Evolutionary conservation across 2,329 filamentous ascomycete genomes (phyloP).

Genomic region (Macrophomina tecta): DNA sequence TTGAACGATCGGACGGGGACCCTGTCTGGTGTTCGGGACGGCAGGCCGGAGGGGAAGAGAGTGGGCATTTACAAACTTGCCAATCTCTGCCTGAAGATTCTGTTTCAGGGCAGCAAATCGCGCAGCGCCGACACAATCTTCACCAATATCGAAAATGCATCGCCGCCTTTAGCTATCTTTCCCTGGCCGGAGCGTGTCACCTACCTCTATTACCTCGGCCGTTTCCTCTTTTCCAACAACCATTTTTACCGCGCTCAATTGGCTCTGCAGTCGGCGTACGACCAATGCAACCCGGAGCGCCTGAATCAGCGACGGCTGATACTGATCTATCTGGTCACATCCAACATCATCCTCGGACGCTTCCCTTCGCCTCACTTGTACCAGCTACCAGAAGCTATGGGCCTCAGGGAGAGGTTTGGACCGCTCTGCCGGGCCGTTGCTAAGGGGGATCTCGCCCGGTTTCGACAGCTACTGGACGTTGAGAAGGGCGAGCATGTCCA

Average conservation of each 20-base stretch:
- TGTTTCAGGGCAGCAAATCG: constrained; percentile 87
- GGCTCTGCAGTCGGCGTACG: constrained; percentile 79
- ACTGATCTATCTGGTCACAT: constrained; percentile 80
- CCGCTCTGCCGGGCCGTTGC: constrained; percentile 76
- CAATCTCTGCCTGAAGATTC: constrained; percentile 85
- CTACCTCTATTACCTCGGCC: constrained; percentile 92
- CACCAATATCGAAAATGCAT: constrained; percentile 82
- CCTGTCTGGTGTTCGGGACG: constrained; percentile 60
- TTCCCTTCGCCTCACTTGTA: constrained; percentile 75
- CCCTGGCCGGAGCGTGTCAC: constrained; percentile 87
- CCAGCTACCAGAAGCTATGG: constrained; percentile 70
- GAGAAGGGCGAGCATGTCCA: constrained; percentile 33
- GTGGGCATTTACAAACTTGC: constrained; percentile 89
- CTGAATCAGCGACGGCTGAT: constrained; percentile 76
- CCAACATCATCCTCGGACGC: constrained; percentile 82
- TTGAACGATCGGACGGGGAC: constrained; percentile 78
- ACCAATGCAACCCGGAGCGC: constrained; percentile 66
- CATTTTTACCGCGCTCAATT: constrained; percentile 79
- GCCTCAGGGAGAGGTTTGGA: constrained; percentile 69
- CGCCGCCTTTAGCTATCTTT: constrained; percentile 80
- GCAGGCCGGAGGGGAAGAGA: constrained; percentile 81
- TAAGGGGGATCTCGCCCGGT: constrained; percentile 74
- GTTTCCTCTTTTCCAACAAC: constrained; percentile 84
- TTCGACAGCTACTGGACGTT: constrained; percentile 67
- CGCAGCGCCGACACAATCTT: constrained; percentile 87